Evolutionary conservation across 2,329 filamentous ascomycete species (phyloP), one percentile per base, ranked within the genome.

Genomic region (Bisporella sp.): DNA sequence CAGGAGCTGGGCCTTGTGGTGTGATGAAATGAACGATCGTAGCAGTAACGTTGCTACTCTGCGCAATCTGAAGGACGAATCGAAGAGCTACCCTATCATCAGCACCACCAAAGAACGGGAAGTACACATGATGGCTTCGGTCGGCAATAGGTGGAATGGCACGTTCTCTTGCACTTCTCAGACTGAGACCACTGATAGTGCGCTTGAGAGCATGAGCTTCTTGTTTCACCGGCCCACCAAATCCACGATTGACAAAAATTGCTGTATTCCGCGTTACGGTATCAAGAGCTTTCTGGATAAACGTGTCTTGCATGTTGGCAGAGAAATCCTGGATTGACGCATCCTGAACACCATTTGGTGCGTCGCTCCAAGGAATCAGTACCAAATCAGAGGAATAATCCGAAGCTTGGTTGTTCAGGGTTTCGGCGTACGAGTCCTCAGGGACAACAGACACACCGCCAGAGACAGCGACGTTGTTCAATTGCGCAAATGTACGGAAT

Each of bases 341-440:
- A 54, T 96, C 90, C 6, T 77, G 78, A 59, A 92, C 77, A n/a
- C n/a, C 8, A 54, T 77, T 81, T 9, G 89, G 89, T 0, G 83
- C 85, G 59, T 95, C 79, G 59, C 86, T 92, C 92, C 93, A 97
- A 0, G 92, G 92, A 5, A 97, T 78, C 4, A 97, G 74, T 5
- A 95, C 75, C 30, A 92, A 78, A 60, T 92, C 87, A 0, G 85
- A 82, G 1, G 72, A 73, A 11, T 87, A 78, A 51, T 90, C 82
- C 4, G 81, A 77, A 0, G 86, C 87, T 54, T 86, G 84, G 30
- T 75, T 78, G 35, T 81, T 74, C 6, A 97, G 73, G 0, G 87
- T 88, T 51, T 92, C 87, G 0, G 90, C 83, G 63, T 89, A 96
- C 0, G 84, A 85, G 8, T 78, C 73, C 49, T 90, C 83, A 0